Base-by-base conservation (phyloP, 805 yeast genomes). In the Lachancea meyersii region DNA sequence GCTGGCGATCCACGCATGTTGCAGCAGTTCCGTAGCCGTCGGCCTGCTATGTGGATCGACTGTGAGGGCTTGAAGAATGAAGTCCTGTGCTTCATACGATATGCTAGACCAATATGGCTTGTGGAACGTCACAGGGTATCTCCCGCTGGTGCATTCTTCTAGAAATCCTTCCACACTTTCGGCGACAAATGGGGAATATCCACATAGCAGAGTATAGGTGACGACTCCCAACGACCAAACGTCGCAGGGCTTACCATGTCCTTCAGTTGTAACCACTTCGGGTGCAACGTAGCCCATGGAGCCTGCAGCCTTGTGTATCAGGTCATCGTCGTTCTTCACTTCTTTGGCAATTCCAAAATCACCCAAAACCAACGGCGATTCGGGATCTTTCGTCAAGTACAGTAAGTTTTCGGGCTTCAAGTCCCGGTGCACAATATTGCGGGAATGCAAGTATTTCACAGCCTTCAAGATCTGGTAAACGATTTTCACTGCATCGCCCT, bases 221-320 rank as follows among this genome's bases (percentile, higher is more conserved):
- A 91, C 86, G 7, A 91, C 95, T 27, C 98, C 98, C 31, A 91
- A 60, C 1, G 95, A 84, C 98, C 98, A 91, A 43, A 91, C 76
- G 61, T 91, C 98, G 65, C 96, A 91, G 1, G 96, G 91, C 55
- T 85, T 86, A 31, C 96, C 95, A 64, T 91, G 97, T 7, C 96
- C 97, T 31, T 72, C 69, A 13, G 84, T 80, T 32, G 79, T 66
- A 30, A 91, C 73, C 6, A 91, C 88, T 58, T 91, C 98, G 0
- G 98, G 98, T 0, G 97, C 97, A 26, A 95, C 96, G 61, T 91
- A 91, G 1, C 98, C 97, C 64, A 86, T 80, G 1, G 96, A 85
- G 1, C 97, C 97, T 1, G 96, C 95, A 32, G 85, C 80, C 18
- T 82, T 69, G 24, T 73, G 78, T 46, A 86, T 69, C 46, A 76